Evolutionary conservation across 495 filamentous ascomycete genomes (phyloP).

Genomic region (Filosporella fistucella): DNA sequence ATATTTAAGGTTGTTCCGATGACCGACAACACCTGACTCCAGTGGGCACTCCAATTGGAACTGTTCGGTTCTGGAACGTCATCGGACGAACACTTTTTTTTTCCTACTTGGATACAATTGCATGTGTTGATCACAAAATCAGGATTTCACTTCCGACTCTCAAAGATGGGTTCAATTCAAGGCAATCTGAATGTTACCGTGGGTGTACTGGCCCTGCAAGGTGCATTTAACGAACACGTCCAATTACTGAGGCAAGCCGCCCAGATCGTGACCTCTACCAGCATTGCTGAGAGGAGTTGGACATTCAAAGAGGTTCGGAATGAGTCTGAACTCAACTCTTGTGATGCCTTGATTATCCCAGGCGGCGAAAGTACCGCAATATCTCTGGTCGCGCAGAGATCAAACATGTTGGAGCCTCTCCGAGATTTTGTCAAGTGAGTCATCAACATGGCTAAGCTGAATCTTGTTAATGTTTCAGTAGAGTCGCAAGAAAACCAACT

Average conservation of each 20-base stretch:
- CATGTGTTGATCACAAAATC: conserved; percentile 3
- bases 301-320: conserved; percentile 78
- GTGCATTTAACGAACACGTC: conserved; percentile 88
- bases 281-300: conserved; percentile 28
- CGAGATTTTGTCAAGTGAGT: conserved; percentile 91
- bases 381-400: conserved; percentile 78
- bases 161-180: conserved; percentile 10
- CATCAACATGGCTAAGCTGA: conserved; percentile 4
- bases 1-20: not conserved
- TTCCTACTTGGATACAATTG: too few species aligned
- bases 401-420: conserved; percentile 76
- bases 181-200: conserved; percentile 41
- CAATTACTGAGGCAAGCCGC: conserved; percentile 68
- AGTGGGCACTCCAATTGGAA: too few species aligned
- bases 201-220: conserved; percentile 88
- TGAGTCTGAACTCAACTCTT: conserved; percentile 58
- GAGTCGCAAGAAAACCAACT: conserved; percentile 69
- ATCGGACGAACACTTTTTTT: conserved; percentile 2
- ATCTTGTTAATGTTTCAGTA: conserved; percentile 16
- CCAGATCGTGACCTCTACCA: conserved; percentile 27
- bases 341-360: conserved; percentile 83
- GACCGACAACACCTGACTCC: too few species aligned
- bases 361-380: conserved; percentile 96
- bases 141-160: not conserved
- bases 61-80: too few species aligned